Evolutionary conservation across 768 basidiomycete species (phyloP).

Genomic region (Rickenella mellea): DNA sequence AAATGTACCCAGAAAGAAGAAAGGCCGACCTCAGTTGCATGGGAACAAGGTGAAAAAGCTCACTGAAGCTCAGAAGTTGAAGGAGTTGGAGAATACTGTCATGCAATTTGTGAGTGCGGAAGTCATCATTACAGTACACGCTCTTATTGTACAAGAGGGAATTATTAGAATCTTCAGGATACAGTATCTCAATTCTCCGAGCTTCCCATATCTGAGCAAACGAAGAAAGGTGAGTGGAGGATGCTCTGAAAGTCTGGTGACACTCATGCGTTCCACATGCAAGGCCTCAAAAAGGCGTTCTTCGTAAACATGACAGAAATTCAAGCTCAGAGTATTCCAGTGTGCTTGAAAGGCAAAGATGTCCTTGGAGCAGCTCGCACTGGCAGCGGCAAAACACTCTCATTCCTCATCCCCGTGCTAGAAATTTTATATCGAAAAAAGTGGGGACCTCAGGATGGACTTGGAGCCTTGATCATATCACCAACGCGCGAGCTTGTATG

Average conservation of each 20-base stretch:
- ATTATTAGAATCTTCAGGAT: constrained; percentile 8
- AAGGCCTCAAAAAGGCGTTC: constrained; percentile 81
- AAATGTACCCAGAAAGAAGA: neutral
- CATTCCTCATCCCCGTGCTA: constrained; percentile 59
- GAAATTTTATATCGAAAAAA: constrained; percentile 55
- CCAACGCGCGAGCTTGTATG: constrained; percentile 87
- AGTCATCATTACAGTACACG: neutral
- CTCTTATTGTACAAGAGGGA: neutral
- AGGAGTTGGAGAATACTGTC: constrained; percentile 38
- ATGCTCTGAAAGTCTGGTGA: constrained; percentile 1
- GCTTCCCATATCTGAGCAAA: constrained; percentile 68
- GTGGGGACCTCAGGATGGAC: constrained; percentile 66
- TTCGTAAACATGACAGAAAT: constrained; percentile 85
- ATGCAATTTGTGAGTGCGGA: constrained; percentile 37
- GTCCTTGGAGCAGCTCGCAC: constrained; percentile 63
- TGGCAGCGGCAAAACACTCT: constrained; percentile 68
- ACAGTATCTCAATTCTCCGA: constrained; percentile 56
- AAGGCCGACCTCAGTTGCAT: neutral
- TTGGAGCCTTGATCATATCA: constrained; percentile 87
- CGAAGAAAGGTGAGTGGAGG: constrained; percentile 52
- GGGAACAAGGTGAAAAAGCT: constrained; percentile 6
- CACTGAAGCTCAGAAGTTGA: constrained; percentile 41
- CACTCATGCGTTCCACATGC: constrained; percentile 17
- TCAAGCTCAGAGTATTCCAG: constrained; percentile 49
- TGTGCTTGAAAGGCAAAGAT: constrained; percentile 52